Evolutionary conservation across 2,329 filamentous ascomycete species (phyloP), one percentile per base, ranked within the genome.

Genomic region (Dothideomycetidae sp.): DNA sequence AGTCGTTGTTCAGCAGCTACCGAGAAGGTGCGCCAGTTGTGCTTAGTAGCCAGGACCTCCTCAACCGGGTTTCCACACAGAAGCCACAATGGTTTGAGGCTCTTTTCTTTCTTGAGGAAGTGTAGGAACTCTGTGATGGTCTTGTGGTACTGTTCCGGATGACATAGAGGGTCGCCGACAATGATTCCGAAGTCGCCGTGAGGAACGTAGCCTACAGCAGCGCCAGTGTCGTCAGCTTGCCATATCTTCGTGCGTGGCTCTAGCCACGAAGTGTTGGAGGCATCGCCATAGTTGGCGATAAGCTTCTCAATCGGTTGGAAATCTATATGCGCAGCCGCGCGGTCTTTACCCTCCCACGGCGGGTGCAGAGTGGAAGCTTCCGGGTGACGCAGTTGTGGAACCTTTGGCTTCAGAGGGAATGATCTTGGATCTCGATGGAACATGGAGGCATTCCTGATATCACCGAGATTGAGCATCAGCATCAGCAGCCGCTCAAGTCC

Each of bases 281-380:
- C 84, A 57, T 94, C 86, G 44, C 86, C 86, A 49, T 94, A 94
- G 58, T 94, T 94, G 53, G 84, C 84, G 55, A 94, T 85, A 29
- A 94, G 75, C 53, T 93, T 80, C 54, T 86, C 82, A 4, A 94
- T 56, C 0, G 82, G 69, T 36, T 85, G 85, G 37, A 80, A 64
- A 34, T 76, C 67, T 5, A 66, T 61, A 36, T 60, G 54, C 10
- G 65, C 65, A 2, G 56, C 36, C 32, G 54, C 58, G 35, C 63
- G 57, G 58, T 70, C 52, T 63, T 67, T 40, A 59, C 66, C 47
- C 53, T 58, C 64, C 76, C 76, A 81, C 19, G 71, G 64, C 43
- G 80, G 70, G 50, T 76, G 71, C 46, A 81, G 70, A 0, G 86
- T 94, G 53, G 85, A 85, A 5, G 85, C 81, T 47, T 93, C 82